Conservation (phyloP, 306 rosid genomes). For the Cicer judaicum region DNA sequence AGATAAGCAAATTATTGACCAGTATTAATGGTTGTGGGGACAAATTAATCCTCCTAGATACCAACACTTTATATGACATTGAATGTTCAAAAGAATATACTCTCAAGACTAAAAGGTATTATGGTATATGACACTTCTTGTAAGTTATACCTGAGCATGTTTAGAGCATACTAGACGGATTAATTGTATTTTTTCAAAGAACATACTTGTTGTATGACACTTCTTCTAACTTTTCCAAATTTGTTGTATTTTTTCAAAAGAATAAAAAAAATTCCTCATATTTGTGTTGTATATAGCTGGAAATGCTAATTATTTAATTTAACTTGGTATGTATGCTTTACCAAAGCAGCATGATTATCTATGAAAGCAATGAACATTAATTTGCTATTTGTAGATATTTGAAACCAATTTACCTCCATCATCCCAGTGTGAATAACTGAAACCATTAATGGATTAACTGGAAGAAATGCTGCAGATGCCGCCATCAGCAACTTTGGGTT, state of each 20-base stretch:
- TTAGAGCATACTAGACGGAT: not conserved
- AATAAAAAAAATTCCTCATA: no score
- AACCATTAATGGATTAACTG: slow-evolving; percentile 88
- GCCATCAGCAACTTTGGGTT: slow-evolving; percentile 85
- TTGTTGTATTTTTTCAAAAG: not conserved
- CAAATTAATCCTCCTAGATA: not conserved
- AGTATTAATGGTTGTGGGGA: not conserved
- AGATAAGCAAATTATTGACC: not conserved
- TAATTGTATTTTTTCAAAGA: not conserved
- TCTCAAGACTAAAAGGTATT: not conserved
- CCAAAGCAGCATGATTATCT: slow-evolving; percentile 25
- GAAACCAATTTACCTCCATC: slow-evolving; percentile 76
- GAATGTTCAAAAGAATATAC: not conserved
- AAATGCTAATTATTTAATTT: slow-evolving; percentile 21
- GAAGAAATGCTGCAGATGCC: slow-evolving; percentile 82
- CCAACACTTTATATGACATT: not conserved
- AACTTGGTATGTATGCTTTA: slow-evolving; percentile 14
- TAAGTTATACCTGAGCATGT: not conserved
- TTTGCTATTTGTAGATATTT: not conserved
- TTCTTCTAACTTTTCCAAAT: not conserved
- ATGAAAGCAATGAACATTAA: slow-evolving; percentile 2
- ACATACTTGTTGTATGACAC: no score
- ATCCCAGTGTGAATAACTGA: slow-evolving; percentile 93
- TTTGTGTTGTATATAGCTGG: not conserved
- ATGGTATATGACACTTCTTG: not conserved